Evolutionary conservation across 345 rosid species (phyloP).

Genomic region (Eucalyptus curtisii): DNA sequence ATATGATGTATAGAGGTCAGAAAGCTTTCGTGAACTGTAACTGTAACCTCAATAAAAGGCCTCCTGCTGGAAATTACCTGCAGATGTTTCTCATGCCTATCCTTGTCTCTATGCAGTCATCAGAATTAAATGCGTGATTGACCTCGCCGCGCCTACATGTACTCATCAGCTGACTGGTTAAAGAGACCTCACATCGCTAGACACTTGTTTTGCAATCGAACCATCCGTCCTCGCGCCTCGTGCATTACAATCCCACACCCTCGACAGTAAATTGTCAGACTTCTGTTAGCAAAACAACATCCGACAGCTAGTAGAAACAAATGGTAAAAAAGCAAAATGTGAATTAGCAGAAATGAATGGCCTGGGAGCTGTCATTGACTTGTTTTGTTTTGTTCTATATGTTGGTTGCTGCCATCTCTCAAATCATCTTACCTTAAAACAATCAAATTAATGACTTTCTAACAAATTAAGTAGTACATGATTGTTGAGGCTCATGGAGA

Average conservation of each 20-base stretch:
- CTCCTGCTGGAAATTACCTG: neutral
- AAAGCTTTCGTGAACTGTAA: fast-evolving
- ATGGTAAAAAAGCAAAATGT: neutral
- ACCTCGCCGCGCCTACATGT: neutral
- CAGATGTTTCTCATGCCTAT: neutral
- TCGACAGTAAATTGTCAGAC: neutral
- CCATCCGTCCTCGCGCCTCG: neutral
- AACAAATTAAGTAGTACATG: neutral
- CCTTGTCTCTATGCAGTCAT: neutral
- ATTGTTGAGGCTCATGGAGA: neutral
- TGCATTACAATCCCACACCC: neutral
- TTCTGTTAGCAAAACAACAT: neutral
- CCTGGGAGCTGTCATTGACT: neutral
- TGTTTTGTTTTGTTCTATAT: neutral
- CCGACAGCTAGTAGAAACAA: neutral
- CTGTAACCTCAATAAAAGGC: neutral
- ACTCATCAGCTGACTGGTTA: neutral
- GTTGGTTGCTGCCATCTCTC: neutral
- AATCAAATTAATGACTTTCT: neutral
- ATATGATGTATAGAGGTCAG: neutral
- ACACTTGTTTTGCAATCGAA: neutral
- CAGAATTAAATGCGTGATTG: neutral
- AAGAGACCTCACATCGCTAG: neutral
- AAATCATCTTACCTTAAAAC: neutral
- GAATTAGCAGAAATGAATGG: neutral